These are phyloP conservation scores for Mucor sp. DNA, from an alignment of 371 early-diverging fungal genomes.

Conservation along the genomic window DNA sequence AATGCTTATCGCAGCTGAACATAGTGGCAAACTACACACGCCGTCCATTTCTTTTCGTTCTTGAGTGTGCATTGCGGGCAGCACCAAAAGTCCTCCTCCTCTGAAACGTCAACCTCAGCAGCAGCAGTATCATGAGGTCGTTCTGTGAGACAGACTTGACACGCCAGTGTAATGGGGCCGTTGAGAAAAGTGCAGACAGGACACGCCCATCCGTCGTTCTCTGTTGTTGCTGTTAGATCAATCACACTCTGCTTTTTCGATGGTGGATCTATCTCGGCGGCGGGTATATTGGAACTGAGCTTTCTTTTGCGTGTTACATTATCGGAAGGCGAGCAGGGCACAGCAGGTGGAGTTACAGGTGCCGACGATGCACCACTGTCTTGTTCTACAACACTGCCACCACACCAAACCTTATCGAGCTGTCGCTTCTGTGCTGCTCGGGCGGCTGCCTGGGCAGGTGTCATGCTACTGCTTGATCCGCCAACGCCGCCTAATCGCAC, in stretches of 20 bases:
- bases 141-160: constrained; percentile 31
- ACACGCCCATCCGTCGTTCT: constrained; percentile 27
- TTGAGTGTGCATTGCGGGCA: constrained; percentile 38
- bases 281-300: neutral
- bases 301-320: constrained; percentile 2
- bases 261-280: neutral
- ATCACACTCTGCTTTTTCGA: neutral
- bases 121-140: constrained; percentile 2
- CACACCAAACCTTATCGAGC: constrained; percentile 61
- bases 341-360: neutral
- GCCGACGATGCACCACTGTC: neutral
- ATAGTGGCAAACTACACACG: constrained; percentile 21
- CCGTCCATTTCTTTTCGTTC: constrained; percentile 13
- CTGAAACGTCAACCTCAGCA: neutral
- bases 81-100: constrained; percentile 13
- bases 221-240: neutral
- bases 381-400: constrained; percentile 28
- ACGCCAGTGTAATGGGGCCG: constrained; percentile 23
- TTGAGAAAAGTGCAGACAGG: constrained; percentile 40
- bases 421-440: constrained; percentile 58
- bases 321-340: neutral
- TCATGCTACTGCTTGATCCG: neutral
- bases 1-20: constrained; percentile 9
- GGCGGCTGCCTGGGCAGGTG: constrained; percentile 50
- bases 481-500: constrained; percentile 43